phyloP scores from a whole-genome alignment of 2,329 filamentous ascomycete genomes.

The Whalleya microplaca region DNA sequence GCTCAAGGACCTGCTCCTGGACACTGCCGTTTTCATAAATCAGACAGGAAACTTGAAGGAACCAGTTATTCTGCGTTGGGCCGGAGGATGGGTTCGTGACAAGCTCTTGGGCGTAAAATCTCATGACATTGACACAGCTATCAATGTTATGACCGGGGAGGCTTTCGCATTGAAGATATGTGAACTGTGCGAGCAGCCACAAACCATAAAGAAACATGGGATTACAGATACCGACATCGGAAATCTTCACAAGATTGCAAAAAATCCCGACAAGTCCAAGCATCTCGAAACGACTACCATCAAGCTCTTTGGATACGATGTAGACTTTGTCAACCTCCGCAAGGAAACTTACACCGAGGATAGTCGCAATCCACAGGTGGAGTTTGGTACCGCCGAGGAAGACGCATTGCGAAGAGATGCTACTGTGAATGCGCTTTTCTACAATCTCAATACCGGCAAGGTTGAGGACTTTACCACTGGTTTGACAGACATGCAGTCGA shows the following conservation, averaged over 20 bases:
- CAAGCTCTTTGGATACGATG: constrained; percentile 80
- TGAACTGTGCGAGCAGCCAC: constrained; percentile 66
- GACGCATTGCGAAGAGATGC: constrained; percentile 90
- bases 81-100: constrained; percentile 87
- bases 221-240: constrained; percentile 65
- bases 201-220: constrained; percentile 64
- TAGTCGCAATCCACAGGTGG: constrained; percentile 87
- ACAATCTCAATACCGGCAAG: constrained; percentile 78
- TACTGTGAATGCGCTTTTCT: constrained; percentile 94
- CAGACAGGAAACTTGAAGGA: constrained; percentile 50
- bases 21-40: constrained; percentile 76
- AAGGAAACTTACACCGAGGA: constrained; percentile 91
- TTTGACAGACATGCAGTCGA: constrained; percentile 71
- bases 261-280: constrained; percentile 95
- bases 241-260: constrained; percentile 83
- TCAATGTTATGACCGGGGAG: constrained; percentile 83
- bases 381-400: constrained; percentile 90
- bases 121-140: constrained; percentile 83
- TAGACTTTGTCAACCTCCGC: constrained; percentile 92
- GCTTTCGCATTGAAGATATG: constrained; percentile 72
- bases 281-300: constrained; percentile 92
- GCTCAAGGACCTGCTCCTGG: constrained; percentile 76
- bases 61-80: constrained; percentile 72
- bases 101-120: constrained; percentile 74
- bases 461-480: constrained; percentile 89